Base-by-base conservation (phyloP, 2,329 filamentous ascomycete species). In the Neofusicoccum ribis region DNA sequence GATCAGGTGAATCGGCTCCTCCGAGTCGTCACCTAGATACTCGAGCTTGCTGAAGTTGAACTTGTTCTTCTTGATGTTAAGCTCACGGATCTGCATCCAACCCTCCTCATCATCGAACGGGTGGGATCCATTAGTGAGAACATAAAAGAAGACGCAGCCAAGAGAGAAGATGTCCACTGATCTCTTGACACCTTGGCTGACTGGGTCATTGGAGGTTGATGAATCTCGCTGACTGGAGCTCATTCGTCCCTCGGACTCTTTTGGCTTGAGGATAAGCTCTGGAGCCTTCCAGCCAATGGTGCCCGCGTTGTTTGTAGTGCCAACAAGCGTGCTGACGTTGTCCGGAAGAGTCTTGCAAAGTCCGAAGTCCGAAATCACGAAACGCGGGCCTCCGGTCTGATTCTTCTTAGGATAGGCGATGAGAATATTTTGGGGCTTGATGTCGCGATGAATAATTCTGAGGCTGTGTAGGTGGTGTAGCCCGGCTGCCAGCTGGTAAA, bases 161-260 rank as follows among this genome's bases (percentile, higher is more conserved):
- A 99, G 85, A 0, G 93, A 97, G 80, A 99, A 99, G 31, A 99
- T 97, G 74, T 99, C 95, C 67, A 98, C 97, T 8, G 95, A 92
- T 51, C 95, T 90, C 51, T 96, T 99, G 6, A 96, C 94, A 60
- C 95, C 91, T 66, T 93, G 89, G 70, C 76, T 72, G 31, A 86
- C 82, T 1, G 76, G 74, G 65, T 78, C 77, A 4, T 72, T 76
- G 0, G 76, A 77, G 61, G 71, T 76, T 1, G 76, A 77, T 0
- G 79, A 79, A 50, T 79, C 77, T 47, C 77, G 73, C 51, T 78
- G 79, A 63, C 80, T 77, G 65, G 77, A 78, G 64, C 77, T 81
- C 51, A 78, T 76, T 50, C 74, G 72, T 37, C 74, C 73, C 41
- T 69, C 69, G 5, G 76, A 74, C 59, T 83, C 80, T 52, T 77